Percentiles rank a stretch among this genome's conserved stretches.
These are phyloP conservation scores for Boletus rubropictus DNA, from an alignment of 768 basidiomycete genomes.

Conservation along the genomic window DNA sequence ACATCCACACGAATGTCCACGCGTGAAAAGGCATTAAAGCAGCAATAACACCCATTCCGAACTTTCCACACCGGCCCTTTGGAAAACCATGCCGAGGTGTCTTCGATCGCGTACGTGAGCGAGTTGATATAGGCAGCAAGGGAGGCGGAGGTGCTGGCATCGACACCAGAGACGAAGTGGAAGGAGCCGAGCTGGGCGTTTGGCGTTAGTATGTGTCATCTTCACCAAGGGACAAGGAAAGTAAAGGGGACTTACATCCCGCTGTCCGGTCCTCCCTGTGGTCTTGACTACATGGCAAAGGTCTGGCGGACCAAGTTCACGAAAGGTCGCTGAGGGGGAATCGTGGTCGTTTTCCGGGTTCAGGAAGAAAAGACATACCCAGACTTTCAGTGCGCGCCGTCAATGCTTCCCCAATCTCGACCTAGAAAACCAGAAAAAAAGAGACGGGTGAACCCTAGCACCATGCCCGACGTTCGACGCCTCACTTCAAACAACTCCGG, in stretches of 20 bases:
- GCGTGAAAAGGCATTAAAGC: constrained; percentile 96
- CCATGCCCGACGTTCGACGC: not conserved
- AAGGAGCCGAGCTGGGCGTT: constrained; percentile 78
- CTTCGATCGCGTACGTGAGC: constrained; percentile 92
- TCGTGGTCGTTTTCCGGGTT: not conserved
- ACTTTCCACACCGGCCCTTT: constrained; percentile 86
- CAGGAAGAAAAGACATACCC: constrained; percentile 46
- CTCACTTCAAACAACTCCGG: constrained; percentile 94
- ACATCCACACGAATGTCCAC: constrained; percentile 97
- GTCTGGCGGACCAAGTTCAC: constrained; percentile 96
- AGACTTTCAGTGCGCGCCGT: constrained; percentile 88
- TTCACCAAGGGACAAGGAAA: no score
- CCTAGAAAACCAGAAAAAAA: constrained; percentile 36
- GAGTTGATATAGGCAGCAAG: constrained; percentile 98
- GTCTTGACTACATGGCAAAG: constrained; percentile 94
- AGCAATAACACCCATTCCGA: constrained; percentile 89
- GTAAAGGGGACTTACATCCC: constrained; percentile 60
- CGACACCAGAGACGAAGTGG: constrained; percentile 97
- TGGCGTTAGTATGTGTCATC: not conserved
- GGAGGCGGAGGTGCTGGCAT: constrained; percentile 95
- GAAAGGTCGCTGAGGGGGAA: constrained; percentile 70
- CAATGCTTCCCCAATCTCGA: constrained; percentile 86
- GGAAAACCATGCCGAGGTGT: constrained; percentile 87
- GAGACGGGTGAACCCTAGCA: not conserved
- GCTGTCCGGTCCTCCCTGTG: constrained; percentile 73